Percentiles rank a stretch among this genome's conserved stretches.
Conservation (phyloP, 1,284 basidiomycete genomes). For the Leucoagaricus sp. region DNA sequence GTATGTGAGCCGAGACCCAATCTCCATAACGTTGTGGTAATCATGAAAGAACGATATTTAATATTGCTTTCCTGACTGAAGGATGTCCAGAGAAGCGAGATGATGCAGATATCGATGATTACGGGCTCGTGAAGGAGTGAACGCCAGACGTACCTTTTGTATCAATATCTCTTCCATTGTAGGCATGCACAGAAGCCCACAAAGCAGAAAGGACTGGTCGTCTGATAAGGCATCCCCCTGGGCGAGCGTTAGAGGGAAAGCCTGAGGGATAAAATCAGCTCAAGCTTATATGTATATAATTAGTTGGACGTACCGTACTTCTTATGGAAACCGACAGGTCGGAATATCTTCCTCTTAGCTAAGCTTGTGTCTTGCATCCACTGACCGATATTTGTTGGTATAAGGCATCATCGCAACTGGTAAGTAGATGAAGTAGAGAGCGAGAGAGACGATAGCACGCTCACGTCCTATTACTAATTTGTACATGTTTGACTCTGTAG, state of each 20-base stretch:
- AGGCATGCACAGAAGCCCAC: conserved; percentile 63
- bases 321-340: conserved; percentile 52
- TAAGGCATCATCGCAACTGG: conserved; percentile 46
- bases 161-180: conserved; percentile 59
- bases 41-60: background rate
- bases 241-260: conserved; percentile 58
- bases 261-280: conserved; percentile 37
- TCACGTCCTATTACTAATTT: too few relatives aligned
- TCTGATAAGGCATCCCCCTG: conserved; percentile 55
- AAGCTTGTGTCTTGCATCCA: conserved; percentile 69
- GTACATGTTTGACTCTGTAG: too few relatives aligned
- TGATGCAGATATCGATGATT: background rate
- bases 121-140: background rate
- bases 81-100: background rate
- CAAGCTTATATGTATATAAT: background rate
- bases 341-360: conserved; percentile 70
- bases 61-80: background rate
- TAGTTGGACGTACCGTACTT: conserved; percentile 51
- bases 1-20: background rate
- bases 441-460: too few relatives aligned
- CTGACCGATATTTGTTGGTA: conserved; percentile 54
- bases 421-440: too few relatives aligned
- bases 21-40: background rate
- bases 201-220: conserved; percentile 75
- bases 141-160: conserved; percentile 49